Base-by-base conservation (phyloP, 108 stramenopile species). In the Skeletonema marinoi region DNA sequence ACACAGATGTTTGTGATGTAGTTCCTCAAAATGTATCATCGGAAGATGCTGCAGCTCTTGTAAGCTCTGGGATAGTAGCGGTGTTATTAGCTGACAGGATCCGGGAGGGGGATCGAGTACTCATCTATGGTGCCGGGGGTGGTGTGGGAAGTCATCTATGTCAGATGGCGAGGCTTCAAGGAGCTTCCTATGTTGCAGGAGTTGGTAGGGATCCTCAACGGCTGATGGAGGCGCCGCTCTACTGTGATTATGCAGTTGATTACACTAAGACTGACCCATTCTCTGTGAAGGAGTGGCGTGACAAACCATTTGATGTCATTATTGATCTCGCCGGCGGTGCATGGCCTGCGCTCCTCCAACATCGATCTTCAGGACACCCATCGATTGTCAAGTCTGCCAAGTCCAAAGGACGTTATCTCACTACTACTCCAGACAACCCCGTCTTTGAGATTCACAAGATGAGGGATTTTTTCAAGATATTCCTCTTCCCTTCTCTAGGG, bases 241-340 rank as follows among this genome's bases (percentile, higher is more conserved):
- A 35, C 11, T 88, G 74, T 41, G 86, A 90, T 64, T 32, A 66
- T 11, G 79, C 81, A 9, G 39, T 90, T 31, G 71, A 90, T 68
- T 90, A 90, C 74, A 88, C 73, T 11, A 78, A 85, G 59, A 60
- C 77, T 33, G 80, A 87, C 68, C 41, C 77, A 6, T 87, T 82
- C 58, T 51, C 16, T 6, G 51, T 82, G 50, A 25, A 78, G 31
- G 73, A 81, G 29, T 89, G 80, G 74, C 62, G 84, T 62, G 70
- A 71, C 6, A 65, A 90, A 9, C 86, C 81, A 70, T 93, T 93
- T 70, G 92, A 93, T 68, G 76, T 78, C 13, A 58, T 93, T 25
- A 48, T 93, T 39, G 92, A 93, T 77, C 74, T 90, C 6, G 87
- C 87, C 3, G 82, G 88, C 29, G 88, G 88, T 29, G 70, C 79